Base-by-base conservation (phyloP, 805 yeast genomes). In the Tetrapisispora nanseiensis region DNA sequence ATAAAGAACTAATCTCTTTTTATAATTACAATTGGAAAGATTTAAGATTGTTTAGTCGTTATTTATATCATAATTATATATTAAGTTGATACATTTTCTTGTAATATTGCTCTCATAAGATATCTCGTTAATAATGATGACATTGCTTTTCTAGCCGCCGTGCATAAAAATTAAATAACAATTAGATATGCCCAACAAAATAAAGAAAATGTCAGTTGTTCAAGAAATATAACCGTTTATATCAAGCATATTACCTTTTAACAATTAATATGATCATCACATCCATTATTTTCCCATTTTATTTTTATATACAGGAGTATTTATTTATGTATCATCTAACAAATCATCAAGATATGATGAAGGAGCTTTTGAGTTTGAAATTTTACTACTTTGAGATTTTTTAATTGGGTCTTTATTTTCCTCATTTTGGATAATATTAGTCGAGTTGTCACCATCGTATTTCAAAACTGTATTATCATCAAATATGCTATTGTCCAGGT, bases 261-360 rank as follows among this genome's bases (percentile, higher is more conserved):
- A n/a, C n/a, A n/a, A n/a, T n/a, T 19, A 8, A 8, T 16, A 32
- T 18, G 16, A 13, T 9, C 32, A 29, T 29, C 18, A 15, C 13
- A n/a, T n/a, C n/a, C n/a, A n/a, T n/a, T n/a, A n/a, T n/a, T n/a
- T n/a, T n/a, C n/a, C n/a, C n/a, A n/a, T n/a, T n/a, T n/a, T n/a
- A n/a, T n/a, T n/a, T n/a, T n/a, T 29, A 29, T 15, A 12, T 12
- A 15, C 15, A 29, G 27, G 11, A 9, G 27, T 24, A n/a, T 13
- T 28, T 7, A 33, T 35, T 24, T 35, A 18, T 28, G 6, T 9
- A n/a, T 40, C 52, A 16, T 50, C 51, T 13, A 59, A 41, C 53
- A 59, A 40, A 35, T 56, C 49, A n/a, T 59, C 56, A 37, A 59
- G 39, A 37, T 43, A 56, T 51, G 49, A 47, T n/a, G 64, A 55